Evolutionary conservation across 148 eudicot genomes (phyloP).

Genomic region (Nepenthes gracilis): DNA sequence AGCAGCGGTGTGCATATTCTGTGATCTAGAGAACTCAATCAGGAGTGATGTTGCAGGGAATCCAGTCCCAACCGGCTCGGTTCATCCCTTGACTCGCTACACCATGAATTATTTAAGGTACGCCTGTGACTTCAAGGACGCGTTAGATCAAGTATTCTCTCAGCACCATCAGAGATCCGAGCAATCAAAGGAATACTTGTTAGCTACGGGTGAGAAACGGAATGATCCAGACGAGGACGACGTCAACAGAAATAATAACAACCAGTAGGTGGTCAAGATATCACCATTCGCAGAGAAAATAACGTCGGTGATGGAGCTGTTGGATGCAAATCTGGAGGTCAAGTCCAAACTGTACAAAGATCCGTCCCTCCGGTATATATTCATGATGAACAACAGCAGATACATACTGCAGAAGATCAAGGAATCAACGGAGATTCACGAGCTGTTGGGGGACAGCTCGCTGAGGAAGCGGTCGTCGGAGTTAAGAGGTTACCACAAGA

Average conservation of each 20-base stretch:
- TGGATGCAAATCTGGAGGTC: constrained; percentile 49
- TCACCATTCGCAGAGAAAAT: constrained; percentile 40
- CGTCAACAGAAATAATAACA: constrained; percentile 4
- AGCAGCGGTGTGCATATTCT: constrained; percentile 44
- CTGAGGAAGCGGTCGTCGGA: constrained; percentile 46
- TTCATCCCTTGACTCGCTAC: constrained; percentile 82
- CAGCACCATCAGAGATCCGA: constrained; percentile 16
- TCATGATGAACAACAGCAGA: constrained; percentile 77
- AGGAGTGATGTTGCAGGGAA: constrained; percentile 43
- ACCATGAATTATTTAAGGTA: constrained; percentile 69
- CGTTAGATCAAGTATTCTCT: constrained; percentile 47
- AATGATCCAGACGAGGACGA: not conserved
- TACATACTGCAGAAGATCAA: constrained; percentile 74
- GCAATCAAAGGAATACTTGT: constrained; percentile 1
- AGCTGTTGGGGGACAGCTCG: constrained; percentile 47
- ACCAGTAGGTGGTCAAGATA: not conserved
- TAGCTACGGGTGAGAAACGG: constrained; percentile 2
- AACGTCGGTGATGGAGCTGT: constrained; percentile 25
- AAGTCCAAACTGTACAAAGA: constrained; percentile 68
- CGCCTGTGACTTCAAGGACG: constrained; percentile 60
- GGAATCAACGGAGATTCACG: constrained; percentile 46
- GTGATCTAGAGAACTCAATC: constrained; percentile 66
- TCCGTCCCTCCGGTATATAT: constrained; percentile 37
- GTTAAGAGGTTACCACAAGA: constrained; percentile 67
- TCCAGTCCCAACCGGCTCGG: constrained; percentile 66